phyloP scores from a whole-genome alignment of 805 yeast genomes.

The Schwanniomyces occidentalis region DNA sequence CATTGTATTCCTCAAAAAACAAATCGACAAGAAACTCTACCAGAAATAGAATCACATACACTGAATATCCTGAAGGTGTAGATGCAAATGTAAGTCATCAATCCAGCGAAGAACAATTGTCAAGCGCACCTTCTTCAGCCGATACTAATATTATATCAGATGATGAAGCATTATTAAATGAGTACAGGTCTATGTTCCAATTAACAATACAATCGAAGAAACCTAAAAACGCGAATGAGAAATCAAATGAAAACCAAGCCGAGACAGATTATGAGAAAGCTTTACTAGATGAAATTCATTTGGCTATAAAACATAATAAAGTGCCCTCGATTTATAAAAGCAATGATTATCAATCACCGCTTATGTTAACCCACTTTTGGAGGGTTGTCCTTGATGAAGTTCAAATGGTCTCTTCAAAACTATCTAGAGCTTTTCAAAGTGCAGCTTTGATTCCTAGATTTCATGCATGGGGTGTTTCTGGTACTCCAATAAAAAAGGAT shows the following conservation, averaged over 20 bases:
- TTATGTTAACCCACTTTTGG: slow-evolving; percentile 83
- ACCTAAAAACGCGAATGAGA: slow-evolving; percentile 28
- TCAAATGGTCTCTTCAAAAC: slow-evolving; percentile 80
- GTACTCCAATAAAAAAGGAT: slow-evolving; percentile 80
- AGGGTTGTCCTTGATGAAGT: slow-evolving; percentile 91
- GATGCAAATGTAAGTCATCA: slow-evolving; percentile 8
- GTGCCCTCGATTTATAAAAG: slow-evolving; percentile 20
- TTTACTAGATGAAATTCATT: slow-evolving; percentile 29
- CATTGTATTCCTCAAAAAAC: slow-evolving; percentile 62
- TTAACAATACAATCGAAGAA: slow-evolving; percentile 21
- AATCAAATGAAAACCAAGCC: slow-evolving; percentile 16
- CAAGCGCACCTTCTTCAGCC: background rate
- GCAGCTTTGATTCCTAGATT: slow-evolving; percentile 77
- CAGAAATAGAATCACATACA: slow-evolving; percentile 13
- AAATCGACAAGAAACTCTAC: slow-evolving; percentile 46
- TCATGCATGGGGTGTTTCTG: slow-evolving; percentile 97
- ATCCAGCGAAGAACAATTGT: too few species aligned
- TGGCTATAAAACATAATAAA: slow-evolving; percentile 30
- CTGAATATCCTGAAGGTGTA: slow-evolving; percentile 10
- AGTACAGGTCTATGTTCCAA: slow-evolving; percentile 27
- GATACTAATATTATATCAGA: slow-evolving; percentile 1
- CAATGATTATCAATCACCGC: slow-evolving; percentile 72
- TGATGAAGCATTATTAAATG: slow-evolving; percentile 10
- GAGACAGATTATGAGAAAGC: slow-evolving; percentile 35
- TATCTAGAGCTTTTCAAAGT: slow-evolving; percentile 75